Percentiles rank a stretch among this genome's conserved stretches.
These are phyloP conservation scores for Groenewaldozyma auringiensis DNA, from an alignment of 1,139 yeast genomes.

Conservation along the genomic window DNA sequence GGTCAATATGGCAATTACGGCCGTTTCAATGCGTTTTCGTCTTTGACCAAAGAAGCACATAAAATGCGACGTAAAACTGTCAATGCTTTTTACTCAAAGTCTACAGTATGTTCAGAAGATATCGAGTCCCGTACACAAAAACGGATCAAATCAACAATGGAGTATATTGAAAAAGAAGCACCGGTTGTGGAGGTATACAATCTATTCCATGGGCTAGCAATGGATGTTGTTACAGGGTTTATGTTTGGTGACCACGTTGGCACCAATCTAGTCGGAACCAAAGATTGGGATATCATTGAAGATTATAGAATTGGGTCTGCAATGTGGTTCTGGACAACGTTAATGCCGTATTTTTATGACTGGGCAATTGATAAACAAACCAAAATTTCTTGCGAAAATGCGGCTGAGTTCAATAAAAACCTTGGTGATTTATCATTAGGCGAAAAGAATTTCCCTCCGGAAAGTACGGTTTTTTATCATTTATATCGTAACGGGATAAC, in stretches of 20 bases:
- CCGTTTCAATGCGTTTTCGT: slow-evolving; percentile 50
- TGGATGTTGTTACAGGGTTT: slow-evolving; percentile 60
- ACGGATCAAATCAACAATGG: slow-evolving; percentile 25
- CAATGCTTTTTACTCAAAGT: slow-evolving; percentile 25
- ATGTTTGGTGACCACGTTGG: slow-evolving; percentile 45
- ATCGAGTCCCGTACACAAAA: slow-evolving; percentile 29
- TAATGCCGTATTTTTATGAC: slow-evolving; percentile 48
- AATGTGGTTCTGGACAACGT: slow-evolving; percentile 65
- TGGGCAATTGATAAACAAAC: slow-evolving; percentile 42
- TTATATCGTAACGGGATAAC: slow-evolving; percentile 25
- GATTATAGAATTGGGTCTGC: slow-evolving; percentile 48
- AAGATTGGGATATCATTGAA: slow-evolving; percentile 25
- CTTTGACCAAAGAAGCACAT: slow-evolving; percentile 45
- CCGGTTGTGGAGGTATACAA: slow-evolving; percentile 46
- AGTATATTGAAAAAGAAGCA: slow-evolving; percentile 17
- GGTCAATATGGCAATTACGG: slow-evolving; percentile 57
- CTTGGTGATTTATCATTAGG: not conserved
- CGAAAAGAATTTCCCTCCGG: not conserved
- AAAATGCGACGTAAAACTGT: slow-evolving; percentile 32
- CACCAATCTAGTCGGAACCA: slow-evolving; percentile 30
- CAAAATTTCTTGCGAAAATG: slow-evolving; percentile 38
- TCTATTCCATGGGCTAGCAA: slow-evolving; percentile 60
- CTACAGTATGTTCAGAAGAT: slow-evolving; percentile 24
- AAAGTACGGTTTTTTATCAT: slow-evolving; percentile 27
- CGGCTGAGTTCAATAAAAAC: not conserved